Evolutionary conservation across 305 asterid genomes (phyloP), one percentile per base, ranked within the genome.

Genomic region (Fraxinus xanthoxyloides): DNA sequence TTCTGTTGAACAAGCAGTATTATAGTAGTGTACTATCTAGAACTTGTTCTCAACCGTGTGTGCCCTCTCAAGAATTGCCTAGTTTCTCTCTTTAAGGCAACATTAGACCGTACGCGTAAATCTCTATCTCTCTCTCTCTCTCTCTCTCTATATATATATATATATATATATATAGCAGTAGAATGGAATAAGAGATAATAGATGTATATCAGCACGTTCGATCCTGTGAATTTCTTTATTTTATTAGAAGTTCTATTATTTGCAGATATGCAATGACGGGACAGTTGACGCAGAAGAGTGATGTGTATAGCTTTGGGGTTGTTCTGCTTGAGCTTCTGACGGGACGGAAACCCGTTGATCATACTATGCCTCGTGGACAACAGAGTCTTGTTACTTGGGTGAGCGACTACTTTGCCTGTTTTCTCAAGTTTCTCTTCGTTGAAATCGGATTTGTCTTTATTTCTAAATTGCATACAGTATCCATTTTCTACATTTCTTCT

Each of bases 321-420:
- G 97, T 90, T 82, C 85, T 92, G 61, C 97, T 92, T 56, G 97
- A 92, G 88, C 97, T 92, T 85, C 81, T 92, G 80, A 92, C 97
- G 76, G 94, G 97, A 82, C 86, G 97, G 82, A 92, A 92, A 86
- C 97, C 97, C 43, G 97, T 92, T 54, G 97, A 92, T 85, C 94
- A 92, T 83, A 92, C 94, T 1, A 89, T 92, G 93, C 97, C 97
- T 43, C 94, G 97, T 81, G 97, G 97, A 35, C 97, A 92, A 87
- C 97, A 92, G 87, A 85, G 90, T 81, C 93, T 92, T 75, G 93
- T 92, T 79, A 92, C 97, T 77, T 92, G 97, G 97, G 97, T 92
- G 78, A 85, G 86, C 78, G 63, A 38, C 69, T 78, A 38, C 73
- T 78, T 72, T 5, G 40, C 67, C 77, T 82, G 51, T 34, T 72